Evolutionary conservation across 2,329 filamentous ascomycete species (phyloP).

Genomic region (Xylariaceae sp.): DNA sequence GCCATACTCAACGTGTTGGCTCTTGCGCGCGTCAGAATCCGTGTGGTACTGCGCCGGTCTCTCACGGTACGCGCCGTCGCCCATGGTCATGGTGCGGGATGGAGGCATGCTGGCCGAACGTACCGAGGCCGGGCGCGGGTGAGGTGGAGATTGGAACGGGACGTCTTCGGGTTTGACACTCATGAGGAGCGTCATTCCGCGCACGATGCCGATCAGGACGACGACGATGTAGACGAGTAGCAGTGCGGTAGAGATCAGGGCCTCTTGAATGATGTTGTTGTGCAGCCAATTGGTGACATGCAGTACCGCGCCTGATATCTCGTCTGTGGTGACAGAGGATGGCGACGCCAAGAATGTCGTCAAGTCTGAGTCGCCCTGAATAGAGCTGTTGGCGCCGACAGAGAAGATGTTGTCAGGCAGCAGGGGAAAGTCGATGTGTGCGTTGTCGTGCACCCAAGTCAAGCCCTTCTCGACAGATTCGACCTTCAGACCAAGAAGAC

Average conservation of each 20-base stretch:
- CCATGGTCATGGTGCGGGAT: background rate
- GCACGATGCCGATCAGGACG: conserved; percentile 67
- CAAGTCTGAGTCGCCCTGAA: conserved; percentile 54
- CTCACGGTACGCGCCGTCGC: background rate
- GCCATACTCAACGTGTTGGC: no score
- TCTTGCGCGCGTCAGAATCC: background rate
- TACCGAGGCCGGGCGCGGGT: no score
- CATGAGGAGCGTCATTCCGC: conserved; percentile 38
- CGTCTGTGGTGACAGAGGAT: conserved; percentile 68
- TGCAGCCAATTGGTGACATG: conserved; percentile 65
- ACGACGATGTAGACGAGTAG: conserved; percentile 75
- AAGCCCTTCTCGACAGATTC: conserved; percentile 78
- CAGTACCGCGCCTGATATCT: conserved; percentile 72
- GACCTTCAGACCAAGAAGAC: conserved; percentile 84
- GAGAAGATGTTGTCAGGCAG: conserved; percentile 81
- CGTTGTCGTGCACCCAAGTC: conserved; percentile 90
- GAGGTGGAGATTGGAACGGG: no score
- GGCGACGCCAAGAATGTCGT: conserved; percentile 75
- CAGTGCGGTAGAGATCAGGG: conserved; percentile 72
- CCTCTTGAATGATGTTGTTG: conserved; percentile 67
- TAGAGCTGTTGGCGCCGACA: conserved; percentile 62
- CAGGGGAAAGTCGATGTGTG: conserved; percentile 74
- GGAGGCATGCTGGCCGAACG: no score
- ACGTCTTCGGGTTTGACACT: no score
- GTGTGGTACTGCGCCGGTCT: background rate